Percentiles rank a stretch among this genome's conserved stretches.
phyloP scores from a whole-genome alignment of 2,329 filamentous ascomycete genomes.

The Thielaviopsis populi region DNA sequence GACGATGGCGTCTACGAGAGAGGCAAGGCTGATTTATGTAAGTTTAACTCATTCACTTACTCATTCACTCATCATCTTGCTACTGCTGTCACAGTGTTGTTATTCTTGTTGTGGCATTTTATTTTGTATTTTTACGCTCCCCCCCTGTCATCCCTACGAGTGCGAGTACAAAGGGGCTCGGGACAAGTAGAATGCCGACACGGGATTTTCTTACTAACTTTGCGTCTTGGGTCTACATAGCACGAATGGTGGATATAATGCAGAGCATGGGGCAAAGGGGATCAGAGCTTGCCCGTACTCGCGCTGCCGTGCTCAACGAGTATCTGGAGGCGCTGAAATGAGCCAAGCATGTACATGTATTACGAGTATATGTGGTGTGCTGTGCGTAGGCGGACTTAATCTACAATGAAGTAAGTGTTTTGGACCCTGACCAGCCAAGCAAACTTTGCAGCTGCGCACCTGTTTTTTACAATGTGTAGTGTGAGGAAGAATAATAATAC shows the following conservation, averaged over 20 bases:
- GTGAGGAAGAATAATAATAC: neutral
- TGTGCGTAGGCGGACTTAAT: too few species aligned
- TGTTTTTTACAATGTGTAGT: neutral
- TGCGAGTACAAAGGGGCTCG: neutral
- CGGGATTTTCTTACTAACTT: neutral
- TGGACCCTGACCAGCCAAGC: too few species aligned
- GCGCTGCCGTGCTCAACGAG: constrained; percentile 43
- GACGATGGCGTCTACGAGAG: constrained; percentile 39
- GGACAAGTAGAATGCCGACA: neutral
- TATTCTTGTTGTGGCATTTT: too few species aligned
- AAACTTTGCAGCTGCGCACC: too few species aligned
- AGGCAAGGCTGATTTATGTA: constrained; percentile 45
- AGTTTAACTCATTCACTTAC: constrained; percentile 22
- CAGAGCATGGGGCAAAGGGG: constrained; percentile 37
- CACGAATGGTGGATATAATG: constrained; percentile 50
- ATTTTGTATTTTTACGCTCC: too few species aligned
- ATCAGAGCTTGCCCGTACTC: constrained; percentile 43
- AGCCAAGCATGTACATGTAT: too few species aligned
- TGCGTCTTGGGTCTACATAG: constrained; percentile 23
- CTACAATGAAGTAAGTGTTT: constrained; percentile 5
- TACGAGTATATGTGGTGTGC: too few species aligned
- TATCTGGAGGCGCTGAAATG: constrained; percentile 26
- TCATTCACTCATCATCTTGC: neutral
- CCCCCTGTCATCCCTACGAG: neutral
- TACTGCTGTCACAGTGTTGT: too few species aligned